A percentile compares a stretch with the other conserved stretches of the same genome.
These are phyloP conservation scores for Salix caprea DNA, from an alignment of 345 rosid species.

Conservation along the genomic window DNA sequence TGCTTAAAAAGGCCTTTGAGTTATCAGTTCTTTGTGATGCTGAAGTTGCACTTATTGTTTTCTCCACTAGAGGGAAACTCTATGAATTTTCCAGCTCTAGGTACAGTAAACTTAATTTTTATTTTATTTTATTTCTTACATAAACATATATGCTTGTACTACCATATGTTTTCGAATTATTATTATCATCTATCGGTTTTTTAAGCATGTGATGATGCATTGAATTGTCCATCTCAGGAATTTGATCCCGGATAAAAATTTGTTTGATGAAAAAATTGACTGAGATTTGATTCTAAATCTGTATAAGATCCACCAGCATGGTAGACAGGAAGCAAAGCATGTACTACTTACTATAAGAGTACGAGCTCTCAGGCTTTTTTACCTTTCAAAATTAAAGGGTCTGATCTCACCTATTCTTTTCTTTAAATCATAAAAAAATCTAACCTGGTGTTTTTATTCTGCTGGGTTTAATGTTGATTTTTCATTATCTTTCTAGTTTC, in stretches of 20 bases:
- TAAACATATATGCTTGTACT: not conserved
- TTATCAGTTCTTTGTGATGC: slow-evolving; percentile 84
- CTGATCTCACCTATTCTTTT: slow-evolving; percentile 10
- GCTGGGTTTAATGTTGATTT: slow-evolving; percentile 6
- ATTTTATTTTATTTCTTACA: not conserved
- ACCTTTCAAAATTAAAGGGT: slow-evolving; percentile 2
- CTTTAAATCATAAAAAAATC: slow-evolving; percentile 15
- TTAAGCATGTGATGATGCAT: not conserved
- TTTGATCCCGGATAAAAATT: not conserved
- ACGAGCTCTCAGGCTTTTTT: slow-evolving; percentile 15
- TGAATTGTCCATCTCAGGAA: not conserved
- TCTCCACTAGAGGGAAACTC: slow-evolving; percentile 78
- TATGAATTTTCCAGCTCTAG: slow-evolving; percentile 72
- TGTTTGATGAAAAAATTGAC: not conserved
- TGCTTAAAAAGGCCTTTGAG: slow-evolving; percentile 80
- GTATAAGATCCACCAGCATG: not conserved
- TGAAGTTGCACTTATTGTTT: slow-evolving; percentile 75
- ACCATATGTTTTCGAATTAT: not conserved
- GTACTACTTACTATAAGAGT: slow-evolving; percentile 4
- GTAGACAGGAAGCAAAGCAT: not conserved
- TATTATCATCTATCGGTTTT: not conserved
- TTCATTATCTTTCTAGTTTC: slow-evolving; percentile 5
- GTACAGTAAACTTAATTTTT: slow-evolving; percentile 21
- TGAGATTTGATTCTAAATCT: not conserved
- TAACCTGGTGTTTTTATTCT: slow-evolving; percentile 2